Base-by-base conservation (phyloP, 2,329 filamentous ascomycete genomes). In the Colletotrichum aenigma region DNA sequence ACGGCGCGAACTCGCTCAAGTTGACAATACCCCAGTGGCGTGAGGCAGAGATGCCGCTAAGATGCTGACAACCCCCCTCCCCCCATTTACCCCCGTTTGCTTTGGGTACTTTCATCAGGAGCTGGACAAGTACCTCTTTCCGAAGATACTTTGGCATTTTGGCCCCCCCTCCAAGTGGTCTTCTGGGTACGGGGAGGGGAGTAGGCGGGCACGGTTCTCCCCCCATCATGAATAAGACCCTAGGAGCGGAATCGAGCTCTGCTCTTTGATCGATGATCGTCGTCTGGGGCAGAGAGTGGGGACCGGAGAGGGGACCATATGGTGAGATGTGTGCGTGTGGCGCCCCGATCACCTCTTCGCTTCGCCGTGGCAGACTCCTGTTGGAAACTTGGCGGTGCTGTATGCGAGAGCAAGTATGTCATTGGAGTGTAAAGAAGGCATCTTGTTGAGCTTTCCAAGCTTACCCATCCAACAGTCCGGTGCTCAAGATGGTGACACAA, bases 141-240 rank as follows among this genome's bases (percentile, higher is more conserved):
- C 6, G 18, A 36, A 24, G 18, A 26, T 32, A n/a, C 32, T 24
- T 58, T 9, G 43, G 36, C 26, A 52, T 52, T 13, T 21, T 38
- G 36, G 32, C 34, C 64, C 3, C 28, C 16, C 30, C 9, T 43
- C 24, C 21, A 24, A 21, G 26, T 34, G 38, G 26, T 18, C 36
- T n/a, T 21, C 68, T 74, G 70, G 70, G 74, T 74, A 69, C 70
- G 70, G 74, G 70, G 34, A 74, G 70, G 28, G 58, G 36, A 65
- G 36, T 16, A 58, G 32, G 16, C 24, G n/a, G 43, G 70, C 34
- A 60, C 15, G 26, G 56, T 52, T 21, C 60, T 13, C 52, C 18
- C 58, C 43, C 70, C 34, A 38, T 58, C 30, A 26, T 26, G 13
- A 71, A 30, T 18, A n/a, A 18, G 12, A 62, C 43, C 70, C 70